These are phyloP conservation scores for Exophiala dermatitidis DNA, from an alignment of 2,329 filamentous ascomycete species.

Conservation along the genomic window DNA sequence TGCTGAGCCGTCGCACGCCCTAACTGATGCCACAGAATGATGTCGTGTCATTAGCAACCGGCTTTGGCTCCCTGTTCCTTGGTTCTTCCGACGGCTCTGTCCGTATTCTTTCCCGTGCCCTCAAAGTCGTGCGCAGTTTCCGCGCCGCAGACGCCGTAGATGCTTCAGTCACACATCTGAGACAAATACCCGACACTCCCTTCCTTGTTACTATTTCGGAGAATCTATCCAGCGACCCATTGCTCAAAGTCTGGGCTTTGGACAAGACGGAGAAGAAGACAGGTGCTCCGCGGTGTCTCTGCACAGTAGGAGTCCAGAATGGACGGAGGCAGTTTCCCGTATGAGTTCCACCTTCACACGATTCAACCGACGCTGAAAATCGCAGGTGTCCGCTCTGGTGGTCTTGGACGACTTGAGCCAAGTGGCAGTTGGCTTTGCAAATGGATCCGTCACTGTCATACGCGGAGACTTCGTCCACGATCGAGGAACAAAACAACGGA, in stretches of 20 bases:
- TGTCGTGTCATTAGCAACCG: conserved; percentile 75
- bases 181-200: conserved; percentile 79
- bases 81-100: conserved; percentile 79
- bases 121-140: conserved; percentile 82
- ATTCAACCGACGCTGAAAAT: conserved; percentile 11
- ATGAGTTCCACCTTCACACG: conserved; percentile 28
- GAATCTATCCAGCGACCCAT: conserved; percentile 77
- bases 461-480: conserved; percentile 93
- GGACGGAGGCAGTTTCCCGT: conserved; percentile 89
- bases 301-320: conserved; percentile 78
- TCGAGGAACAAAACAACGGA: conserved; percentile 84
- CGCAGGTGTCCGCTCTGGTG: conserved; percentile 78
- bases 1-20: conserved; percentile 5
- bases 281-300: conserved; percentile 78
- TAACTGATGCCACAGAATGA: conserved; percentile 45
- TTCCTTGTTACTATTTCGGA: conserved; percentile 75
- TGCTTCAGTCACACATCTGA: conserved; percentile 80
- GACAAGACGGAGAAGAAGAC: conserved; percentile 94
- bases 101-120: conserved; percentile 76
- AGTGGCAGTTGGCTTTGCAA: conserved; percentile 89
- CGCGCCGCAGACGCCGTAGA: conserved; percentile 62
- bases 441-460: conserved; percentile 88
- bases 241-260: conserved; percentile 94
- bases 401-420: conserved; percentile 83
- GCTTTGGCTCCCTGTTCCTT: conserved; percentile 82